Conservation (phyloP, 441 rosid species). For the Erodium chrysanthum region DNA sequence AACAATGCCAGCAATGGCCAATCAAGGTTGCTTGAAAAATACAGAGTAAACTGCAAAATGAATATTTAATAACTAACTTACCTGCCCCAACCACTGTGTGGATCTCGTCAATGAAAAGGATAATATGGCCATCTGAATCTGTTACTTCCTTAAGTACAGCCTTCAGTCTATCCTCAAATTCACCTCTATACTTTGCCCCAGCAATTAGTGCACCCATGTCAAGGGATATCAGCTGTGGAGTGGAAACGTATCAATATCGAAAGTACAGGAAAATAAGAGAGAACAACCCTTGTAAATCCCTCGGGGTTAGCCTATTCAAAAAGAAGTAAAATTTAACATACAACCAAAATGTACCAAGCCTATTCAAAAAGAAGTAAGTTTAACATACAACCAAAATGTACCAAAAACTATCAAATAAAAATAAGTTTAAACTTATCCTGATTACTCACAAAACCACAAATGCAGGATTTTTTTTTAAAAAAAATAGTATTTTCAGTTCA, state of each 20-base stretch:
- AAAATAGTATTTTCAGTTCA: no score
- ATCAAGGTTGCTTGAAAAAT: not conserved
- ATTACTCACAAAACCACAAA: constrained; percentile 4
- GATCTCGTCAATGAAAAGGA: constrained; percentile 89
- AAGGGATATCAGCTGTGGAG: constrained; percentile 64
- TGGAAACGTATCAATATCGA: not conserved
- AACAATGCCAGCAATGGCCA: not conserved
- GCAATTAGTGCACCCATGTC: constrained; percentile 97
- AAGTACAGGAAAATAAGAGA: not conserved
- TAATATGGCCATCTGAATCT: constrained; percentile 59
- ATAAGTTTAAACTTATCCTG: not conserved
- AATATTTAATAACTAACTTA: not conserved
- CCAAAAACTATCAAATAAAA: not conserved
- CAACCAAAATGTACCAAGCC: no score
- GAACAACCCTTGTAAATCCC: constrained; percentile 66
- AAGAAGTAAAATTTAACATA: constrained; percentile 5
- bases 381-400: not conserved
- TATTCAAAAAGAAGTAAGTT: no score
- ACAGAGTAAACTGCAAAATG: not conserved
- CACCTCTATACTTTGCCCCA: constrained; percentile 95
- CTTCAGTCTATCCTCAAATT: constrained; percentile 84
- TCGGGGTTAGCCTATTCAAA: constrained; percentile 81
- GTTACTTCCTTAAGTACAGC: constrained; percentile 82
- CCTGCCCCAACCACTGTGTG: constrained; percentile 95
- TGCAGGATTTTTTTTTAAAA: no score